Conservation (phyloP, 352 stramenopile species). For the Phytophthora ramorum region DNA sequence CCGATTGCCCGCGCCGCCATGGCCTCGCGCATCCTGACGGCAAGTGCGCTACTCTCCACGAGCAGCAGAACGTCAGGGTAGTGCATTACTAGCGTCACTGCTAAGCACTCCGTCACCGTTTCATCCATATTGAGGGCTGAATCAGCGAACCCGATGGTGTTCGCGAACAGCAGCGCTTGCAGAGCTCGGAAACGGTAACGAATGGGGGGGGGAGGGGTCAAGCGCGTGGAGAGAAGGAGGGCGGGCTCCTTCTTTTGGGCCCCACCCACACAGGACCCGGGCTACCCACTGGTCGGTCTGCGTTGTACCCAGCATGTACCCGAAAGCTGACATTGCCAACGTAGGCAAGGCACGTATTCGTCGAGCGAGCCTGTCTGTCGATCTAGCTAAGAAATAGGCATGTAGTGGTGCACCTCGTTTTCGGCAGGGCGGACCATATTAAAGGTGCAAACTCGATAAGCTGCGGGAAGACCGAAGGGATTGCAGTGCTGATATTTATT, state of each 20-base stretch:
- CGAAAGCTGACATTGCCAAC: no score
- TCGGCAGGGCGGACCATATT: no score
- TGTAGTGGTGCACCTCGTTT: not conserved
- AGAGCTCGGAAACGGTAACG: not conserved
- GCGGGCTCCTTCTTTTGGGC: not conserved
- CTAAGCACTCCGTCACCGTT: constrained; percentile 11
- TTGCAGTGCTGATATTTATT: no score
- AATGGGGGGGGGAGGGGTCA: not conserved
- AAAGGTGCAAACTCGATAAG: no score
- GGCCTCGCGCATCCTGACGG: constrained; percentile 9
- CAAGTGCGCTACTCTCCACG: not conserved
- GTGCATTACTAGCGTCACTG: constrained; percentile 14
- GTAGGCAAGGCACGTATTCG: no score
- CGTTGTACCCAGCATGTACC: not conserved
- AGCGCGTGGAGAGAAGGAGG: not conserved
- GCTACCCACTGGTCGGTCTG: not conserved
- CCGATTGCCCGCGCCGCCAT: not conserved
- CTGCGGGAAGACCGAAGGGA: no score
- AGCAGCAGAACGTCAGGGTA: constrained; percentile 14
- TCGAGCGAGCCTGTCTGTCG: no score
- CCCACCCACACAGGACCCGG: not conserved
- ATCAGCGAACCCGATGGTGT: constrained; percentile 1
- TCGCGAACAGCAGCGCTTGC: constrained; percentile 6
- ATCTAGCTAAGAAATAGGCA: no score
- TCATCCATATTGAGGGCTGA: constrained; percentile 7